Percentiles rank a stretch among this genome's conserved stretches.
Conservation (phyloP, 306 rosid species). For the Neltuma alba region DNA sequence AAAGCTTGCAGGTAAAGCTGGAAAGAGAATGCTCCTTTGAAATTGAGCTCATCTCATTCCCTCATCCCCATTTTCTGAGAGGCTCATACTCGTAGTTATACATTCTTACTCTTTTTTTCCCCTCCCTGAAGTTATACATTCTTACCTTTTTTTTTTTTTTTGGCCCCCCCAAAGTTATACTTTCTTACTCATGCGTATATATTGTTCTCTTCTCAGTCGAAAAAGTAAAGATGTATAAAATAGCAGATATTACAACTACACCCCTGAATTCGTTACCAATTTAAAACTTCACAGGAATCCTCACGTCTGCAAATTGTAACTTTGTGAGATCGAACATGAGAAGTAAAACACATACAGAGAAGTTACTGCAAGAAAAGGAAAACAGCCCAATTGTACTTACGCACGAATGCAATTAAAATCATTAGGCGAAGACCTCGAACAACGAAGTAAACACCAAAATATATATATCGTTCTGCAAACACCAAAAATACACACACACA, state of each 20-base stretch:
- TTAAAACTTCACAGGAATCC: not conserved
- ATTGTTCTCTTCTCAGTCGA: not conserved
- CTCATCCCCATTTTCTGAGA: not conserved
- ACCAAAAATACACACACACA: not conserved
- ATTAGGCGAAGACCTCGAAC: not conserved
- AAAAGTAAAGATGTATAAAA: not conserved
- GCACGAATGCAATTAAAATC: too few species aligned
- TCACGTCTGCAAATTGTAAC: not conserved
- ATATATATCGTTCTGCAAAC: too few species aligned
- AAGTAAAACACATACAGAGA: not conserved
- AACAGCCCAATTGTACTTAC: not conserved
- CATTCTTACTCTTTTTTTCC: not conserved
- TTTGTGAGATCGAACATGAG: not conserved
- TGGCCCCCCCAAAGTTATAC: too few species aligned
- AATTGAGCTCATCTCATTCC: not conserved
- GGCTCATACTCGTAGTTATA: not conserved
- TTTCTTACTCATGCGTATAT: not conserved
- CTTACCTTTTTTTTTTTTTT: too few species aligned
- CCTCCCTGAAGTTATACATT: not conserved
- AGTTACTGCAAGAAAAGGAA: not conserved
- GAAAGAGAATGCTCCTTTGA: not conserved
- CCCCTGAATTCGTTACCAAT: not conserved
- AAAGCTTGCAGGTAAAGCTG: not conserved
- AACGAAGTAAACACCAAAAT: too few species aligned
- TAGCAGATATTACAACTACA: not conserved